Conservation (phyloP, 805 yeast species). For the Saitoella complicata region DNA sequence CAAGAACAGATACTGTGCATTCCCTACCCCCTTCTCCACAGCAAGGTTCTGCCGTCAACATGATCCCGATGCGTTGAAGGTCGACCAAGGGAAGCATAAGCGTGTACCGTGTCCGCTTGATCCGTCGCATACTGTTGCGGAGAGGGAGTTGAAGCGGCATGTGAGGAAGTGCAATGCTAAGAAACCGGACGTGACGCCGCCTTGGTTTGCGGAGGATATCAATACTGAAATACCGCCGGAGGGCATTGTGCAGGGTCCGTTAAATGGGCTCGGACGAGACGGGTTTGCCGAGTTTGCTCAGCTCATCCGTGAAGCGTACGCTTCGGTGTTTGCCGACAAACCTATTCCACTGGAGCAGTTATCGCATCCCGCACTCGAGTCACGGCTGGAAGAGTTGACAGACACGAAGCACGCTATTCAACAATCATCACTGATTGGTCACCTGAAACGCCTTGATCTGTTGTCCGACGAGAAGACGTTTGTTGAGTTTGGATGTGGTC, state of each 20-base stretch:
- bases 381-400: slow-evolving; percentile 32
- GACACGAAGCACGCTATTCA: slow-evolving; percentile 67
- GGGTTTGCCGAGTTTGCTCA: slow-evolving; percentile 4
- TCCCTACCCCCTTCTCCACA: too few relatives aligned
- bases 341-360: slow-evolving; percentile 10
- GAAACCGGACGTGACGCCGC: slow-evolving; percentile 10
- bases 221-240: background rate
- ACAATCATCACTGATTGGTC: slow-evolving; percentile 66
- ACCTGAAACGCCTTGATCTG: slow-evolving; percentile 30
- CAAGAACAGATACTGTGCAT: too few relatives aligned
- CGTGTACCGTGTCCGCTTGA: slow-evolving; percentile 8
- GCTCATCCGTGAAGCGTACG: slow-evolving; percentile 3
- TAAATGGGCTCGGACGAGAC: background rate
- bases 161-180: slow-evolving; percentile 7
- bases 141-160: slow-evolving; percentile 9
- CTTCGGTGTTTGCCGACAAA: slow-evolving; percentile 6
- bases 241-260: background rate
- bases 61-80: background rate
- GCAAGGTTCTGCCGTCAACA: too few relatives aligned
- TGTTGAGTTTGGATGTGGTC: slow-evolving; percentile 82
- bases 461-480: slow-evolving; percentile 24
- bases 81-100: background rate
- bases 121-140: slow-evolving; percentile 6
- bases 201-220: slow-evolving; percentile 7
- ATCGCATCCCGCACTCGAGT: slow-evolving; percentile 23